Evolutionary conservation across 2,329 filamentous ascomycete genomes (phyloP).

Genomic region (Gyromitra esculenta): DNA sequence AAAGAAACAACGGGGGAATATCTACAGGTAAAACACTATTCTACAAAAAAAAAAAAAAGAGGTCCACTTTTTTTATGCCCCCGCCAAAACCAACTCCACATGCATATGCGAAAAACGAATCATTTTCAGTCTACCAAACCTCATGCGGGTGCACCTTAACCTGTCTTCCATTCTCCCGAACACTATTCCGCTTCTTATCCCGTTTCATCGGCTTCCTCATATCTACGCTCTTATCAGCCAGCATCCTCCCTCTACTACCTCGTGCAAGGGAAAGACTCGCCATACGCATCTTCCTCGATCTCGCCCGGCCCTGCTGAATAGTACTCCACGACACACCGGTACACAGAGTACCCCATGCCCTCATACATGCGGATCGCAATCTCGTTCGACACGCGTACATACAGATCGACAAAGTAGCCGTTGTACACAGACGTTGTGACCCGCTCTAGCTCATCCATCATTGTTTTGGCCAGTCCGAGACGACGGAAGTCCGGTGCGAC

Average conservation of each 20-base stretch:
- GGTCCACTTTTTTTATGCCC: slow-evolving; percentile 1
- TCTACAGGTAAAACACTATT: slow-evolving; percentile 32
- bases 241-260: background rate
- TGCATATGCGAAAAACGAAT: background rate
- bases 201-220: slow-evolving; percentile 92
- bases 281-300: slow-evolving; percentile 81
- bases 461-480: slow-evolving; percentile 83
- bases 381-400: slow-evolving; percentile 87
- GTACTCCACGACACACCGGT: slow-evolving; percentile 86
- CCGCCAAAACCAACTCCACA: background rate
- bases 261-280: slow-evolving; percentile 39
- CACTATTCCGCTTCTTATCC: slow-evolving; percentile 78
- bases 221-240: slow-evolving; percentile 64
- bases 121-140: slow-evolving; percentile 67
- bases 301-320: slow-evolving; percentile 83
- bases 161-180: slow-evolving; percentile 81
- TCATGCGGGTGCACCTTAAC: slow-evolving; percentile 82
- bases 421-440: slow-evolving; percentile 81
- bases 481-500: slow-evolving; percentile 87
- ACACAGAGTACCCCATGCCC: slow-evolving; percentile 91
- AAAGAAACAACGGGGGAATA: slow-evolving; percentile 2
- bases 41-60: slow-evolving; percentile 15
- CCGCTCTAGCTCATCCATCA: slow-evolving; percentile 80
- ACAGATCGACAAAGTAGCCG: slow-evolving; percentile 95
- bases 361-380: slow-evolving; percentile 89